phyloP scores from a whole-genome alignment of 495 filamentous ascomycete genomes.

The Penicillium robsamsonii region DNA sequence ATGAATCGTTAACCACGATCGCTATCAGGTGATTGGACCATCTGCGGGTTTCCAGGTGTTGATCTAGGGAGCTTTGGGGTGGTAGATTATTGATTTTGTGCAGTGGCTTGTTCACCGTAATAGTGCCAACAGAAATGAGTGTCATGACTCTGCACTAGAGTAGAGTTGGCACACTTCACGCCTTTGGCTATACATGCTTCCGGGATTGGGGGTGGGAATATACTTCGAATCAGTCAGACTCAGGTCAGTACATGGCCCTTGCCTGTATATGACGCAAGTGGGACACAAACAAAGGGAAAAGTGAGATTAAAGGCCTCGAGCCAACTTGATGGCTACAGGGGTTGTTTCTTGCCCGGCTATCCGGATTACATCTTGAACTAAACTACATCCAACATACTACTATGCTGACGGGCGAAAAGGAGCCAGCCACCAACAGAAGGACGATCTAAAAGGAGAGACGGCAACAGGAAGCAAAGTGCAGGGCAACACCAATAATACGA shows the following conservation, averaged over 20 bases:
- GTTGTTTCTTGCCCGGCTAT: not conserved
- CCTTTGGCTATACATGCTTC: not conserved
- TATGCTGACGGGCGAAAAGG: not conserved
- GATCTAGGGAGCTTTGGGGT: slow-evolving; percentile 1
- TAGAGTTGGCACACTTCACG: not conserved
- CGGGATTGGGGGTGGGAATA: not conserved
- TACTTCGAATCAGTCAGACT: slow-evolving; percentile 4
- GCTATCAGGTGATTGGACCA: slow-evolving; percentile 9
- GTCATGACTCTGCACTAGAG: not conserved
- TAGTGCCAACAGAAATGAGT: not conserved
- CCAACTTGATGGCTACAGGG: slow-evolving; percentile 3
- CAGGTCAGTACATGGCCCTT: slow-evolving; percentile 7
- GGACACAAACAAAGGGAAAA: slow-evolving; percentile 3
- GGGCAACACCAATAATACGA: slow-evolving; percentile 2
- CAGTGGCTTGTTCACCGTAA: slow-evolving; percentile 8
- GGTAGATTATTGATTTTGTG: not conserved
- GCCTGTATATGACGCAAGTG: slow-evolving; percentile 12
- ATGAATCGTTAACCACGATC: slow-evolving; percentile 2
- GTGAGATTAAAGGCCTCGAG: slow-evolving; percentile 2
- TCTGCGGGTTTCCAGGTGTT: not conserved
- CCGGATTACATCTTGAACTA: not conserved
- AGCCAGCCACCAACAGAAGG: slow-evolving; percentile 3
- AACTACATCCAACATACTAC: too few relatives aligned
- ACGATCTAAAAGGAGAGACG: not conserved
- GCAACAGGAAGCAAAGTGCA: not conserved